phyloP scores from a whole-genome alignment of 805 yeast genomes.

The Priceomyces castillae region DNA sequence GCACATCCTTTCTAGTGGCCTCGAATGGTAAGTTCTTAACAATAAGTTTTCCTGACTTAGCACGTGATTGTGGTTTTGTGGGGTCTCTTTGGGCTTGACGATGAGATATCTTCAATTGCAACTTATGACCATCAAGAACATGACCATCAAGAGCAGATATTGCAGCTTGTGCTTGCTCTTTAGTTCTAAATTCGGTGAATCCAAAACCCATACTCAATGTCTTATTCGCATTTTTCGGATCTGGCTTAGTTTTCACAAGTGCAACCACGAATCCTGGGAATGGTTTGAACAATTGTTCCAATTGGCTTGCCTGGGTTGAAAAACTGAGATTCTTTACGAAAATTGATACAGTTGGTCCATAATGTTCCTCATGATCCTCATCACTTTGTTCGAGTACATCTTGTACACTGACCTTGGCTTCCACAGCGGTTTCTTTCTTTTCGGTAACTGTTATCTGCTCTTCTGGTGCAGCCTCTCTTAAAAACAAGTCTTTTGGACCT shows the following conservation, averaged over 20 bases:
- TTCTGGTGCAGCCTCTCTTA: slow-evolving; percentile 48
- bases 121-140: slow-evolving; percentile 82
- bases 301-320: slow-evolving; percentile 59
- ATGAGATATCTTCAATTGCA: slow-evolving; percentile 85
- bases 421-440: slow-evolving; percentile 37
- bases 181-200: slow-evolving; percentile 83
- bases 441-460: slow-evolving; percentile 24
- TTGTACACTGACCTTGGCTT: slow-evolving; percentile 42
- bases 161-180: slow-evolving; percentile 76
- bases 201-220: slow-evolving; percentile 96
- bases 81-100: slow-evolving; percentile 45
- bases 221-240: slow-evolving; percentile 66
- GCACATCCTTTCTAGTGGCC: slow-evolving; percentile 88
- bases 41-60: slow-evolving; percentile 71
- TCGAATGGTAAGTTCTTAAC: slow-evolving; percentile 97
- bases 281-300: slow-evolving; percentile 61
- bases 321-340: slow-evolving; percentile 92
- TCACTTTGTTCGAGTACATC: slow-evolving; percentile 40
- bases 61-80: slow-evolving; percentile 28
- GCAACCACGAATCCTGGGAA: slow-evolving; percentile 81
- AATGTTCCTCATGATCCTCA: slow-evolving; percentile 39
- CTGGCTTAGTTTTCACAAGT: slow-evolving; percentile 82
- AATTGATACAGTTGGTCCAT: slow-evolving; percentile 81
- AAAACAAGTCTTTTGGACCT: slow-evolving; percentile 84
- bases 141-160: slow-evolving; percentile 70